Base-by-base conservation (phyloP, 768 basidiomycete species). In the Clavaria fumosa region DNA sequence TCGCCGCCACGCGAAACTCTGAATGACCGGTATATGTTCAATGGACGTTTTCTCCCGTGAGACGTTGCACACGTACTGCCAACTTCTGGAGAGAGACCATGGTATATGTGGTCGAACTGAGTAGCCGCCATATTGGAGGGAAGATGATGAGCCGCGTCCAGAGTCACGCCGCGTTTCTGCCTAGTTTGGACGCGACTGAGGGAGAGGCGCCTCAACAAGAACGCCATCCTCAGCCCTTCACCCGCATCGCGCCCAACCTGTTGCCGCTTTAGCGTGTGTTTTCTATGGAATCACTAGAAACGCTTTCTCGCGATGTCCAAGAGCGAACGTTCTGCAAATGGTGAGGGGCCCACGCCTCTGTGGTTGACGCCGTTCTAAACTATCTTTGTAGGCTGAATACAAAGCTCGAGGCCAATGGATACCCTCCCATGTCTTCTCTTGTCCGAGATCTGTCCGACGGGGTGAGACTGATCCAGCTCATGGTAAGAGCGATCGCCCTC, bases 361-460 rank as follows among this genome's bases (percentile, higher is more conserved):
- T 31, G 20, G 31, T 37, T 24, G 23, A n/a, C n/a, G n/a, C n/a
- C n/a, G n/a, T n/a, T n/a, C 21, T 35, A 23, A 15, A 21, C 31
- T n/a, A n/a, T 39, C 35, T 36, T 31, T 45, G 26, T 46, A 96
- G 93, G 95, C 66, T 97, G 42, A 99, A 97, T 51, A 86, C 90
- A 6, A 91, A 93, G 54, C 70, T 99, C 21, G 90, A 96, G 52
- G 64, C 72, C 3, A 69, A 81, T 45, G 80, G 78, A 42, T 73
- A 90, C 50, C 80, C 82, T 4, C 72, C 86, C 9, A 91, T 99
- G 85, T 67, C 66, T 7, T 88, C 90, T 35, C 70, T 99, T 4
- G 80, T 88, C 19, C 68, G 70, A 38, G 95, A 97, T 64, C 73
- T 97, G 37, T 86, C 81, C 4, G 91, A 96, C 61, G 95, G 95